These are phyloP conservation scores for Lolium perenne DNA, from an alignment of 176 grass and related monocot genomes.

Conservation along the genomic window DNA sequence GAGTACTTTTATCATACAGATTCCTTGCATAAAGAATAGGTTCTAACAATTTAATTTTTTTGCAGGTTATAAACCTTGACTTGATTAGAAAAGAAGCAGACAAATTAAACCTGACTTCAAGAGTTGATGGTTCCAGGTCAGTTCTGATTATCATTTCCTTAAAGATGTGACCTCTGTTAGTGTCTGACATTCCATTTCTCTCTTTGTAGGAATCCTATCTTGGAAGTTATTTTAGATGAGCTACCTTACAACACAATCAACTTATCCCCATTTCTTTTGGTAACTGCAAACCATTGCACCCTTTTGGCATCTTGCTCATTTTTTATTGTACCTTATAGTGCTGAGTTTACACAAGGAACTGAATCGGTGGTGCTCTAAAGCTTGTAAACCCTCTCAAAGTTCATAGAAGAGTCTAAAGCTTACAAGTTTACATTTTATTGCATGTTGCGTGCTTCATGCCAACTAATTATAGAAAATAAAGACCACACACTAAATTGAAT, in stretches of 20 bases:
- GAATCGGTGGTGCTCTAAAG: constrained; percentile 15
- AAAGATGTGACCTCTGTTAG: constrained; percentile 15
- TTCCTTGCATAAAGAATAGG: constrained; percentile 30
- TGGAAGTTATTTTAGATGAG: constrained; percentile 94
- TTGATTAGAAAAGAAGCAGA: constrained; percentile 78
- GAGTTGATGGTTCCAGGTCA: constrained; percentile 77
- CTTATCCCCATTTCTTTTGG: constrained; percentile 76
- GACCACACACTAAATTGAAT: constrained; percentile 6
- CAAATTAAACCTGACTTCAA: constrained; percentile 69
- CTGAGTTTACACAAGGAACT: constrained; percentile 33
- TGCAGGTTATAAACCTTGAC: constrained; percentile 88
- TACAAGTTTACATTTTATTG: constrained; percentile 3
- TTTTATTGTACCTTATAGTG: constrained; percentile 11
- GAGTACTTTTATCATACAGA: constrained; percentile 31
- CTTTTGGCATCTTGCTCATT: constrained; percentile 26
- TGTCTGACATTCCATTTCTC: constrained; percentile 43
- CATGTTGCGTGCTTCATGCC: neutral
- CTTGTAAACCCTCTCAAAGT: constrained; percentile 23
- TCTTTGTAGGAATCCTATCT: constrained; percentile 67
- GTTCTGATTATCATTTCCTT: constrained; percentile 20
- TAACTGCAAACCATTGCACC: constrained; percentile 49
- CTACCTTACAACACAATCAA: constrained; percentile 75
- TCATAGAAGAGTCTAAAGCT: neutral
- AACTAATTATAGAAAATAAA: neutral
- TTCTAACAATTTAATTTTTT: constrained; percentile 40